Evolutionary conservation across 257 asterid genomes (phyloP).

Genomic region (Knoxia roxburghii): DNA sequence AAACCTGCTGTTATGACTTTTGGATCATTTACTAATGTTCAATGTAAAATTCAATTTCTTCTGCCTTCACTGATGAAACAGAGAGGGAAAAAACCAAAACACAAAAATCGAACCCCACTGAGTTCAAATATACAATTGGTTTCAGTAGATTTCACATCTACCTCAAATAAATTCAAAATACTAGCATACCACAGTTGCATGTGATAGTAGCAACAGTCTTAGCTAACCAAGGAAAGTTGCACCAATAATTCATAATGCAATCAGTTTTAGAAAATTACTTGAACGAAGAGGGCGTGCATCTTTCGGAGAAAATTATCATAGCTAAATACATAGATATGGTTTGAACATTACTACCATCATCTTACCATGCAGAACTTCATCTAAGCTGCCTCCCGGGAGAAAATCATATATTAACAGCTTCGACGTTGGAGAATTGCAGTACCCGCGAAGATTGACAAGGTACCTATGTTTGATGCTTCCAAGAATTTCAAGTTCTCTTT

Average conservation of each 20-base stretch:
- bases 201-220: not conserved
- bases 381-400: conserved; percentile 85
- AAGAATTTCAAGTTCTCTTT: conserved; percentile 90
- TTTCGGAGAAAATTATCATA: not conserved
- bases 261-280: too few species aligned
- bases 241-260: not conserved
- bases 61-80: too few species aligned
- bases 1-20: not conserved
- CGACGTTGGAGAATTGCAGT: conserved; percentile 81
- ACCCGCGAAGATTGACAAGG: conserved; percentile 85
- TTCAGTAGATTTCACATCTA: not conserved
- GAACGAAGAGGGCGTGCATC: not conserved
- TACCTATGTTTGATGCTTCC: conserved; percentile 87
- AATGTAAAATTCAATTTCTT: not conserved
- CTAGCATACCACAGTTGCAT: not conserved
- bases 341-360: conserved; percentile 8
- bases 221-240: not conserved
- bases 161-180: not conserved
- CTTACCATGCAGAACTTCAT: conserved; percentile 82
- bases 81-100: not conserved
- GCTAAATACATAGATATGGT: conserved; percentile 6
- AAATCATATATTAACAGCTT: conserved; percentile 76
- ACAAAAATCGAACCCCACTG: too few species aligned
- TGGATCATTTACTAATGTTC: not conserved
- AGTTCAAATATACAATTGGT: not conserved